Evolutionary conservation across 106 monocot species (phyloP).

Genomic region (Gastrodia elata): DNA sequence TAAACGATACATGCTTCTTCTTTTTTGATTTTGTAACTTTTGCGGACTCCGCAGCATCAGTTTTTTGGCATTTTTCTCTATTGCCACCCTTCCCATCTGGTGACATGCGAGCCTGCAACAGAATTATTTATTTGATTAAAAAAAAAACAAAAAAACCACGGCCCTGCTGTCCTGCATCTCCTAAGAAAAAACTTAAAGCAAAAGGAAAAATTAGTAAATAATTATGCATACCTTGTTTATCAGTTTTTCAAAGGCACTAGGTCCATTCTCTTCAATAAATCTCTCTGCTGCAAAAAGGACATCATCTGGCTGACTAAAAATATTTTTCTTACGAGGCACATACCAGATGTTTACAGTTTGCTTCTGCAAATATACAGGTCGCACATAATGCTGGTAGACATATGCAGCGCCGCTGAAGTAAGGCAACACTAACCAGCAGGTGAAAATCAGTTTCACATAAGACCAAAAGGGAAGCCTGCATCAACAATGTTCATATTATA

Average conservation of each 20-base stretch:
- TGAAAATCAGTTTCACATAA: conserved; percentile 46
- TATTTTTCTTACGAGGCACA: conserved; percentile 34
- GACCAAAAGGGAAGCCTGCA: conserved; percentile 85
- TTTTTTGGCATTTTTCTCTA: background rate
- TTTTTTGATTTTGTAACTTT: background rate
- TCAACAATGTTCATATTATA: background rate
- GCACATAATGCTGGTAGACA: conserved; percentile 71
- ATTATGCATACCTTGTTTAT: conserved; percentile 35
- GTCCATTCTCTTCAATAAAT: conserved; percentile 64
- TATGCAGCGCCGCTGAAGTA: conserved; percentile 83
- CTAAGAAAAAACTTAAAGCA: no score
- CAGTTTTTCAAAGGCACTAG: conserved; percentile 61
- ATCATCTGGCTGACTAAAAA: conserved; percentile 49
- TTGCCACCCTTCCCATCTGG: background rate
- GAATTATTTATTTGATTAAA: background rate
- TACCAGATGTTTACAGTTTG: conserved; percentile 54
- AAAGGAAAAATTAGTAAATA: background rate
- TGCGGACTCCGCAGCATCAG: background rate
- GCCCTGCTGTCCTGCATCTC: background rate
- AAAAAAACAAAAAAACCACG: no score
- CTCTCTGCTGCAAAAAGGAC: conserved; percentile 47
- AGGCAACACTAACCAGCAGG: conserved; percentile 72
- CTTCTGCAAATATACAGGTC: conserved; percentile 23
- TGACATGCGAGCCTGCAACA: background rate
- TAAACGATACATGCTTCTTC: conserved; percentile 7